Base-by-base conservation (phyloP, 1,139 yeast species). In the Candida tunisiensis region DNA sequence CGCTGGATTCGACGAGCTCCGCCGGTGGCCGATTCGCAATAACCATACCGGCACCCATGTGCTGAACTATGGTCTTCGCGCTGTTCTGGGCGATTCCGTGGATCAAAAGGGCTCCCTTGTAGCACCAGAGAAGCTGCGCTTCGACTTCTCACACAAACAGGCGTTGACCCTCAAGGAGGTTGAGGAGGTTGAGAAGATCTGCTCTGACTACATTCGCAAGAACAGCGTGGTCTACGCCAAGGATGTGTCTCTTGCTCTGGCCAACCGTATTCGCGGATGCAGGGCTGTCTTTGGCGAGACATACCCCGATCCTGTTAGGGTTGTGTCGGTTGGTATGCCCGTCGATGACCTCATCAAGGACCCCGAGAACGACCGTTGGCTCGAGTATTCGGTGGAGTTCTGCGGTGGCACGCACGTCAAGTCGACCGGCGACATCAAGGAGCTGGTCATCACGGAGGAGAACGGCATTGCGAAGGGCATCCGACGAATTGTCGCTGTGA, bases 281-380 rank as follows among this genome's bases (percentile, higher is more conserved):
- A 79, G 98, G 57, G 98, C 98, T 29, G 98, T 88, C 24, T 91
- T 88, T 47, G 98, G 98, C 43, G 99, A 88, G 62, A 82, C 94
- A 4, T 88, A 88, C 49, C 99, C 99, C 22, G 96, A 88, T 47
- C 99, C 98, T 25, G 99, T 88, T 19, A 73, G 98, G 51, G 98
- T 88, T 41, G 95, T 88, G 30, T 79, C 94, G 21, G 79, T 91
- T 45, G 99, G 99, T 47, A 77, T 69, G 24, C 71, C 94, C 26
- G 80, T 91, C 27, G 88, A 79, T 15, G 91, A 78, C 5, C 60
- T 88, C 40, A 51, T 85, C 37, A 60, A 65, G 8, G 62, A 74
- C 40, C 94, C 96, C 40, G 39, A 57, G 16, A 77, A 67, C 45
- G 58, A 58, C 28, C 68, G 78, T 44, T 88, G 98, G 96, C 57